Evolutionary conservation across 2,329 filamentous ascomycete species (phyloP), one percentile per base, ranked within the genome.

Genomic region (Ophiosphaerella herpotricha): DNA sequence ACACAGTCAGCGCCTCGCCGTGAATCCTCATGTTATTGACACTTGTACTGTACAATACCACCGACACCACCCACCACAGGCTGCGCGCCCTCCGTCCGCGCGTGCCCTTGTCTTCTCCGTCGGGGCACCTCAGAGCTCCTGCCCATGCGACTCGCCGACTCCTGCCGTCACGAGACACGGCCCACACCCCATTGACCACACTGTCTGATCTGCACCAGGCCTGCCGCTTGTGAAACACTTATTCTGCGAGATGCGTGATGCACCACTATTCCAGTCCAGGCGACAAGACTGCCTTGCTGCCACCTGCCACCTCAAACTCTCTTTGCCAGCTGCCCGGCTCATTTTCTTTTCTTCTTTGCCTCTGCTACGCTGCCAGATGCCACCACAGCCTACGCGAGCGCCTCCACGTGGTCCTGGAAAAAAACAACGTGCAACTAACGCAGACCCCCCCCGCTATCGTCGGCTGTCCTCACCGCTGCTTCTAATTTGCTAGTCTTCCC

Each of bases 161-260:
- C 31, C 24, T 13, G 55, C 42, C 18, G 50, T 54, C 57, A 58
- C 60, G 54, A 64, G 63, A 62, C 54, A 50, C 48, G 43, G 50
- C 45, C 53, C 39, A 55, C 37, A 46, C 43, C 35, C 49, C 49
- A 40, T 40, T 43, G 42, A 16, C 40, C 40, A 34, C 7, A 39
- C 43, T 50, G 54, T 64, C 62, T 57, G 63, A 66, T 67, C 61
- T 55, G 54, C 64, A 55, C 38, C 37, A 34, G 44, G 46, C 44
- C 47, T 55, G 54, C 46, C 50, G 32, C 44, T 34, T 46, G 57
- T 63, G 57, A 65, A 65, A 65, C 61, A 57, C 57, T 26, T 44
- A 26, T 39, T 31, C 21, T 21, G 26, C 41, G 36, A 37, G 46
- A 29, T 29, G 26, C 39, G 12, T 31, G 9, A 32, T 23, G 23